These are phyloP conservation scores for Pyrenophora teres DNA, from an alignment of 2,329 filamentous ascomycete species.

Conservation along the genomic window DNA sequence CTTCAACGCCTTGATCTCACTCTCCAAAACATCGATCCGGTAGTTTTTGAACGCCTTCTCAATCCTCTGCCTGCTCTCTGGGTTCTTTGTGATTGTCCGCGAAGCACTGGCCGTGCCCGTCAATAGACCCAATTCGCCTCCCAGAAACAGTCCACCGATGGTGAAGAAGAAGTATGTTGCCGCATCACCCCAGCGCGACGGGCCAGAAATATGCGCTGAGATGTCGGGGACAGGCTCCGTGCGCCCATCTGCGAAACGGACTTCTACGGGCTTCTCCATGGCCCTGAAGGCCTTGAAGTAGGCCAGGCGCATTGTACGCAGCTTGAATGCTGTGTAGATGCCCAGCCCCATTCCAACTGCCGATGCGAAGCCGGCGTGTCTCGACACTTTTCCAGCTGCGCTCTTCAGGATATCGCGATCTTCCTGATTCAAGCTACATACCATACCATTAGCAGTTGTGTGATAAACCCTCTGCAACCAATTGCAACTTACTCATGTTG, in stretches of 20 bases:
- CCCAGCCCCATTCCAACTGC: constrained; percentile 65
- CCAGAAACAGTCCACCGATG: constrained; percentile 65
- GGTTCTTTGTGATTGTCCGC: constrained; percentile 59
- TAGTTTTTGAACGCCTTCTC: constrained; percentile 67
- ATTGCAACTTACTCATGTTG: constrained; percentile 37
- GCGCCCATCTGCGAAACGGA: constrained; percentile 66
- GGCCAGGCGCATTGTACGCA: constrained; percentile 60
- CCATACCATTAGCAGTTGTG: constrained; percentile 4
- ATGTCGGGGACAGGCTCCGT: constrained; percentile 66
- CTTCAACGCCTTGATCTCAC: constrained; percentile 63
- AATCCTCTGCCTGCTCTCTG: constrained; percentile 60
- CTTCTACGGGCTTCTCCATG: constrained; percentile 64
- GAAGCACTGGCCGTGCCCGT: constrained; percentile 61
- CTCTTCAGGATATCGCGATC: constrained; percentile 63
- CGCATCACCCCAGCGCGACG: constrained; percentile 63
- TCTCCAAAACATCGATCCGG: constrained; percentile 65
- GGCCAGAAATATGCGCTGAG: constrained; percentile 58
- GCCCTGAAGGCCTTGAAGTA: constrained; percentile 67
- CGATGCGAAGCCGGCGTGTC: constrained; percentile 63
- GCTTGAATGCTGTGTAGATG: constrained; percentile 57
- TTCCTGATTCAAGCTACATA: constrained; percentile 52
- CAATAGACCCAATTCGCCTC: constrained; percentile 66
- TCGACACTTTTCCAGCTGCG: constrained; percentile 61
- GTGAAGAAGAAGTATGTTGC: constrained; percentile 68
- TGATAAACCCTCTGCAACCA: too few species aligned